Evolutionary conservation across 2,329 filamentous ascomycete species (phyloP).

Genomic region (Colletotrichum sublineola): DNA sequence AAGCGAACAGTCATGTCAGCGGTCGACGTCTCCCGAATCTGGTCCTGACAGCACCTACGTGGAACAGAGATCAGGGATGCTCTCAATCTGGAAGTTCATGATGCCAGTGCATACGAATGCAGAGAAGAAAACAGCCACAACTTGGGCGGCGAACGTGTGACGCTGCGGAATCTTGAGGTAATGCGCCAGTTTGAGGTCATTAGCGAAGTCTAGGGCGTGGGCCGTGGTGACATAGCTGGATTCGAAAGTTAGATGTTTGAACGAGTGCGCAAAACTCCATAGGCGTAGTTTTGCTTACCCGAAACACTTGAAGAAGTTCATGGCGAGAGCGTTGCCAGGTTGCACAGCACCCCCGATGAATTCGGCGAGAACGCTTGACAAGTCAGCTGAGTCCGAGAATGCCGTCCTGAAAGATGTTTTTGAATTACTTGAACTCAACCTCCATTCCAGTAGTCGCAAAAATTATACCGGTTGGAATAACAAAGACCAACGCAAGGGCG

Average conservation of each 20-base stretch:
- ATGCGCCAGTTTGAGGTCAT: conserved; percentile 54
- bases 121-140: conserved; percentile 52
- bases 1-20: background rate
- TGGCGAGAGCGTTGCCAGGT: conserved; percentile 30
- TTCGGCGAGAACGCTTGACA: conserved; percentile 41
- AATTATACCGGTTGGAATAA: conserved; percentile 60
- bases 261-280: too few species aligned
- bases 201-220: conserved; percentile 54
- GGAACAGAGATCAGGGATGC: conserved; percentile 49
- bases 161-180: conserved; percentile 61
- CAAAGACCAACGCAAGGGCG: conserved; percentile 56
- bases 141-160: conserved; percentile 53
- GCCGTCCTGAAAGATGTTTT: too few species aligned
- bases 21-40: too few species aligned
- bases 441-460: conserved; percentile 58
- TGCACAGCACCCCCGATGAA: conserved; percentile 39
- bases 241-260: conserved; percentile 6
- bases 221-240: conserved; percentile 49
- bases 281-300: conserved; percentile 40
- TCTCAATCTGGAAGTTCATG: conserved; percentile 52
- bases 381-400: background rate
- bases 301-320: conserved; percentile 45
- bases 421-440: conserved; percentile 44
- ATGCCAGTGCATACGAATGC: conserved; percentile 52
- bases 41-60: background rate